Conservation (phyloP, 1,139 yeast species). For the Suhomyces maxii region DNA sequence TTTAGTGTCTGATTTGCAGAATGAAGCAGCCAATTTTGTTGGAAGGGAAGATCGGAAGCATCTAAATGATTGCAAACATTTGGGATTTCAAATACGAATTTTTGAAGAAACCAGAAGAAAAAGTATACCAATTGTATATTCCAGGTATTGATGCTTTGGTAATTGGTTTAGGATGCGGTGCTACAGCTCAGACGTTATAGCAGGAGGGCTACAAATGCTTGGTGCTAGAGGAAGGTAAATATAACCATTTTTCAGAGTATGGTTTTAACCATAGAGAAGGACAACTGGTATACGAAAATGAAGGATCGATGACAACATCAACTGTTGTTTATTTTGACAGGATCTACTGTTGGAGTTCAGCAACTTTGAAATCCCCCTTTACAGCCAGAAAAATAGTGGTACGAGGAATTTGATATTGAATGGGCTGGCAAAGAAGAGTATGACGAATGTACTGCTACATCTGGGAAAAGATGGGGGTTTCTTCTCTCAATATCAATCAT, state of each 20-base stretch:
- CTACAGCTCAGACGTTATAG: conserved; percentile 51
- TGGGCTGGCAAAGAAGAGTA: conserved; percentile 47
- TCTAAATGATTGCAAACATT: conserved; percentile 27
- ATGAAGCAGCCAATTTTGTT: conserved; percentile 36
- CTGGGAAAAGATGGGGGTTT: conserved; percentile 52
- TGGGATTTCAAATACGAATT: conserved; percentile 33
- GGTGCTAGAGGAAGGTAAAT: conserved; percentile 56
- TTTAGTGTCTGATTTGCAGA: conserved; percentile 35
- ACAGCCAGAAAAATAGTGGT: conserved; percentile 58
- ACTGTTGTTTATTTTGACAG: conserved; percentile 48
- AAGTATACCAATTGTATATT: conserved; percentile 34
- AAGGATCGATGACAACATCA: conserved; percentile 41
- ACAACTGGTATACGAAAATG: conserved; percentile 39
- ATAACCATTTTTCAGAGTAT: conserved; percentile 39
- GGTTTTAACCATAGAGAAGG: conserved; percentile 43
- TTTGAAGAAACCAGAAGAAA: conserved; percentile 32
- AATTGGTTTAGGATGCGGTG: conserved; percentile 61
- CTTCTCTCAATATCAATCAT: conserved; percentile 43
- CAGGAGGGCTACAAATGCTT: conserved; percentile 46
- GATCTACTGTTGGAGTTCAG: conserved; percentile 64
- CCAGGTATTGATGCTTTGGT: conserved; percentile 48
- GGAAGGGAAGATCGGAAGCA: conserved; percentile 30
- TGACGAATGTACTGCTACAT: conserved; percentile 51
- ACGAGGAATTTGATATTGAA: conserved; percentile 46
- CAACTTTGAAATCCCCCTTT: conserved; percentile 54